phyloP scores from a whole-genome alignment of 345 rosid genomes.

The Arabidopsis thaliana region TAIR10.1 NC_003070.9:8259501-8260000 shows the following conservation, averaged over 20 bases:
- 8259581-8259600: slow-evolving; percentile 36
- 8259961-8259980: slow-evolving; percentile 53
- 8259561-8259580: slow-evolving; percentile 31
- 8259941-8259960: slow-evolving; percentile 33
- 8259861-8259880: slow-evolving; percentile 11
- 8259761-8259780: not conserved
- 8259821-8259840: slow-evolving; percentile 21
- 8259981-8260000: slow-evolving; percentile 76
- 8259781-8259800: slow-evolving; percentile 13
- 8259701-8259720: slow-evolving; percentile 14
- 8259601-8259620: slow-evolving; percentile 8
- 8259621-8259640: slow-evolving; percentile 28
- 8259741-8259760: not conserved
- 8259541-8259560: slow-evolving; percentile 19
- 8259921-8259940: slow-evolving; percentile 13
- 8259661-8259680: slow-evolving; percentile 20
- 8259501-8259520: slow-evolving; percentile 21
- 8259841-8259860: not conserved
- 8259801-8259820: slow-evolving; percentile 4
- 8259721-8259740: slow-evolving; percentile 1
- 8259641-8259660: slow-evolving; percentile 8
- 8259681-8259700: slow-evolving; percentile 3
- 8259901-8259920: slow-evolving; percentile 37
- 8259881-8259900: not conserved
- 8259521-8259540: not conserved